phyloP scores from a whole-genome alignment of 2,329 filamentous ascomycete species.

The Blastomyces parvus region DNA sequence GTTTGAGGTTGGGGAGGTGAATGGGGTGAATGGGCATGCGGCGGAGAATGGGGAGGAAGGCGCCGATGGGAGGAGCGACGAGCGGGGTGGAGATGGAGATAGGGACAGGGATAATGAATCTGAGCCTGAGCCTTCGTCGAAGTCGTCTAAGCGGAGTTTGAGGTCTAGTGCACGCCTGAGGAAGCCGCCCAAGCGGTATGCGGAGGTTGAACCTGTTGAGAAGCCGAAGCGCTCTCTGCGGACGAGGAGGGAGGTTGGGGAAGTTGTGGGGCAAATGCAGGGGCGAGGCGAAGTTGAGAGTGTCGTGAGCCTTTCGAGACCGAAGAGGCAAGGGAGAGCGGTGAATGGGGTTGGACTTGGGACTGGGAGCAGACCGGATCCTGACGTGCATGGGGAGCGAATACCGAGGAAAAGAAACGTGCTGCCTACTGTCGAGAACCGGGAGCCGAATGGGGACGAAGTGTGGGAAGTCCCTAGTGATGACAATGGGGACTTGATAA shows the following conservation, averaged over 20 bases:
- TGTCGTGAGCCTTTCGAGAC: not conserved
- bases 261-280: too few relatives aligned
- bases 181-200: not conserved
- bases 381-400: not conserved
- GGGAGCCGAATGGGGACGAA: not conserved
- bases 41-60: not conserved
- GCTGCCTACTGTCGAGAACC: not conserved
- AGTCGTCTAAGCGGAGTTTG: not conserved
- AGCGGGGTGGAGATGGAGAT: not conserved
- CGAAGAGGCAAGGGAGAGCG: not conserved
- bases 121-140: not conserved
- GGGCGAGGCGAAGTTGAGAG: not conserved
- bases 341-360: not conserved
- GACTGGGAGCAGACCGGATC: not conserved
- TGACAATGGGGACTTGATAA: not conserved
- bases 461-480: slow-evolving; percentile 16
- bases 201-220: not conserved
- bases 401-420: not conserved
- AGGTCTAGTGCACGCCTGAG: not conserved
- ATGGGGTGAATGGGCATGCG: not conserved
- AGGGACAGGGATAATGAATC: not conserved
- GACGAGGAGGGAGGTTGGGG: not conserved
- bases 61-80: not conserved
- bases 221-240: not conserved
- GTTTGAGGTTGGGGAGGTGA: not conserved